A percentile compares a stretch with the other conserved stretches of the same genome.
phyloP scores from a whole-genome alignment of 129 eudicot species.

The Saussurea involucrata region DNA sequence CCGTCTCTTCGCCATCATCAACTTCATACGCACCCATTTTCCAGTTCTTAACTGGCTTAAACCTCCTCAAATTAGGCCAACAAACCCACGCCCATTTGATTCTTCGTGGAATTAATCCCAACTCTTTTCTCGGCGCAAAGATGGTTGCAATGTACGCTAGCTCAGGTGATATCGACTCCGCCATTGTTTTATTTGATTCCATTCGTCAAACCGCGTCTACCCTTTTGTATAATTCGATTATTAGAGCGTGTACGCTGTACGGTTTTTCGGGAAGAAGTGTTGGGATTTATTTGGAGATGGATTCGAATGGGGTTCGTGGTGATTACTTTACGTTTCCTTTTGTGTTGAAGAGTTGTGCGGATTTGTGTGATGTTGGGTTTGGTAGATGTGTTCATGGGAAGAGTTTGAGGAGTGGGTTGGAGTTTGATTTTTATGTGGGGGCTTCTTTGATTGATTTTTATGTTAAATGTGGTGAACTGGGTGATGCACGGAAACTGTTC shows the following conservation, averaged over 20 bases:
- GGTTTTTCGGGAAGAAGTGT: conserved; percentile 23
- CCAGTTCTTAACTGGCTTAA: conserved; percentile 57
- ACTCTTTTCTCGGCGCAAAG: conserved; percentile 51
- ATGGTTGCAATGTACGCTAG: conserved; percentile 90
- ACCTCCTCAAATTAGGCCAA: conserved; percentile 52
- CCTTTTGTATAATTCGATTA: conserved; percentile 60
- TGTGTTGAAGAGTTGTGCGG: conserved; percentile 69
- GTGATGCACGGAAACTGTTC: conserved; percentile 39
- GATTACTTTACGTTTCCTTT: conserved; percentile 78
- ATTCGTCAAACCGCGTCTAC: conserved; percentile 17
- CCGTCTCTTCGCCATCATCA: conserved; percentile 18
- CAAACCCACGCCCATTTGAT: conserved; percentile 57
- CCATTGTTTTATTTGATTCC: conserved; percentile 29
- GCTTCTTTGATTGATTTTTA: conserved; percentile 69
- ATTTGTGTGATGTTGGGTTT: conserved; percentile 20
- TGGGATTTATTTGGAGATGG: conserved; percentile 31
- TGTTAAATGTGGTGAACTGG: conserved; percentile 54
- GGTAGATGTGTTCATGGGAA: conserved; percentile 65
- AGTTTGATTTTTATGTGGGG: conserved; percentile 61
- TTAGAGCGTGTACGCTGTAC: conserved; percentile 51
- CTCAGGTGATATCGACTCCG: conserved; percentile 59
- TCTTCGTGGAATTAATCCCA: conserved; percentile 55
- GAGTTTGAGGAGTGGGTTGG: conserved; percentile 58
- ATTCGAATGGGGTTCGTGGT: conserved; percentile 33
- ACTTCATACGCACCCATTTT: conserved; percentile 51